These are phyloP conservation scores for Beauveria sp. DNA, from an alignment of 2,329 filamentous ascomycete genomes.

Conservation along the genomic window DNA sequence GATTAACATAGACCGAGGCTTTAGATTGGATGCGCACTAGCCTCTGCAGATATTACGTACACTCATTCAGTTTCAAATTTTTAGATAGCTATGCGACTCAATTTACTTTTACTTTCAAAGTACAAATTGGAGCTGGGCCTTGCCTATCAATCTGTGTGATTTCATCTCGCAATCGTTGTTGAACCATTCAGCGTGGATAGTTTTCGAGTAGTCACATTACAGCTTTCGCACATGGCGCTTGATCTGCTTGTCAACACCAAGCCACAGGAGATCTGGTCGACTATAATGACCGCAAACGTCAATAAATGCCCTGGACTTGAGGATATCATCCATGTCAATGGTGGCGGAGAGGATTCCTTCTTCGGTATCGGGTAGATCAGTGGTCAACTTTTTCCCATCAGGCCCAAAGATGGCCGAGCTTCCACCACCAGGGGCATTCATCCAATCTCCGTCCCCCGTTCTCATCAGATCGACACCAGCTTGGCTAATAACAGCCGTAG, in stretches of 20 bases:
- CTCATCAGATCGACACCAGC: neutral
- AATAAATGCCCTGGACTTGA: conserved; percentile 31
- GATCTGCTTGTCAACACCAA: conserved; percentile 13
- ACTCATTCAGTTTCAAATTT: no score
- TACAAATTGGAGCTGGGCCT: no score
- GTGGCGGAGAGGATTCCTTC: conserved; percentile 46
- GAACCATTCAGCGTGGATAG: no score
- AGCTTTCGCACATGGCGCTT: neutral
- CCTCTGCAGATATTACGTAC: no score
- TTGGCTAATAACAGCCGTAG: neutral
- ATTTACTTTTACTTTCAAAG: no score
- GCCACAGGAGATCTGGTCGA: conserved; percentile 33
- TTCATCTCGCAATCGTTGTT: no score
- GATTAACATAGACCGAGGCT: no score
- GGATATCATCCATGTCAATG: conserved; percentile 37
- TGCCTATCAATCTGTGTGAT: no score
- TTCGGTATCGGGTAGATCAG: neutral
- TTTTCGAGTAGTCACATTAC: neutral
- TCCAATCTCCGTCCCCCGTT: neutral
- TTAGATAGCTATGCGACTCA: no score
- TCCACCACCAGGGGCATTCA: neutral
- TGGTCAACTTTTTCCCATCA: neutral
- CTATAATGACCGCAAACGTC: conserved; percentile 31
- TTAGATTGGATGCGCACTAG: no score
- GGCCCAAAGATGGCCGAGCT: neutral